Evolutionary conservation across 2,329 filamentous ascomycete species (phyloP), one percentile per base, ranked within the genome.

Genomic region (Aspergillus sp.): DNA sequence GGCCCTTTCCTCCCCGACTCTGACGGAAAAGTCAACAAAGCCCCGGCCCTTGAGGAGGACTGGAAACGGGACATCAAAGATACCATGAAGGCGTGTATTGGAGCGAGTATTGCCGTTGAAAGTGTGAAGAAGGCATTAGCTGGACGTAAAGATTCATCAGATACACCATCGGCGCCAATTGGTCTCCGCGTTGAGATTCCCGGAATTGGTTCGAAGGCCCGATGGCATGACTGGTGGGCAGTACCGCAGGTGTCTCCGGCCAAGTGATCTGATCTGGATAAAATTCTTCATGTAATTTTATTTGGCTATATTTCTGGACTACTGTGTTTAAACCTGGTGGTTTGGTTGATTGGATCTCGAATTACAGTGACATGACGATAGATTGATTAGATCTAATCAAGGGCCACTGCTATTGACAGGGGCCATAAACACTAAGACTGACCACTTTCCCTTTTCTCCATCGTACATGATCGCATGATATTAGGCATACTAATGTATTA

Each of bases 21-120:
- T 12, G 23, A 50, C 15, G 23, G 46, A 37, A 44, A 45, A 38
- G 39, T 22, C 32, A 27, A 37, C 67, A 78, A 15, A 60, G 68
- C 19, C 65, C 74, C 23, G 72, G 79, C 51, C 67, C 77, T 63
- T 41, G 77, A 85, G 56, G 78, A 77, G 9, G 76, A 80, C 47
- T 90, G 85, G 84, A 62, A 77, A 15, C 71, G 70, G 19, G 74
- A 80, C 19, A 72, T 79, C 9, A 84, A 81, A 63, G 76, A 79
- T 51, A 78, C 77, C 7, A 73, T 86, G 58, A 82, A 82, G 59
- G 81, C 85, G n/a, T 85, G 82, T 55, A 89, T 90, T 51, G 82
- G 81, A 7, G 76, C 84, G 1, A 81, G 81, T 5, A 78, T 90
- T 53, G 80, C 83, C 0, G 76, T 88, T 39, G 75, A 76, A 20